Percentiles rank a stretch among this genome's conserved stretches.
phyloP scores from a whole-genome alignment of 1,139 yeast species.

The Pichia sp. region DNA sequence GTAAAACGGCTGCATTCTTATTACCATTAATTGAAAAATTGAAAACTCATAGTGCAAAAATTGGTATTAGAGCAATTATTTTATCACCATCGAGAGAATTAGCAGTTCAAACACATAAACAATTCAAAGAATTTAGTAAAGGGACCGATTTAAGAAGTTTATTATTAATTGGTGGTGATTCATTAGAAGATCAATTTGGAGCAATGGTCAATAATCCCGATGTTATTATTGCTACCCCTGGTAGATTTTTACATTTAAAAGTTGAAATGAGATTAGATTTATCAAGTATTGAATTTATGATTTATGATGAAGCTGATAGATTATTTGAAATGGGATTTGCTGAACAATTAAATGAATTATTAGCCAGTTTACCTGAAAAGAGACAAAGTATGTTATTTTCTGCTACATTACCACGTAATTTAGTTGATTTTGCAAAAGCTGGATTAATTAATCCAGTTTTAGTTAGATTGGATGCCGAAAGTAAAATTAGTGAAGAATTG shows the following conservation, averaged over 20 bases:
- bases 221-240: conserved; percentile 94
- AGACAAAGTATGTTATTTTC: conserved; percentile 89
- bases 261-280: conserved; percentile 91
- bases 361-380: conserved; percentile 72
- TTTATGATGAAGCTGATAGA: conserved; percentile 97
- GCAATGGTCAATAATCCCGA: conserved; percentile 94
- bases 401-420: conserved; percentile 87
- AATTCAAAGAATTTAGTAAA: conserved; percentile 77
- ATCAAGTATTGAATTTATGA: conserved; percentile 78
- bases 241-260: conserved; percentile 90
- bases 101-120: conserved; percentile 87
- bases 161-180: conserved; percentile 92
- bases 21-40: conserved; percentile 84
- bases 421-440: conserved; percentile 96
- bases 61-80: conserved; percentile 84
- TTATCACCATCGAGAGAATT: conserved; percentile 91
- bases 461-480: conserved; percentile 87
- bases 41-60: conserved; percentile 76
- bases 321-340: conserved; percentile 96
- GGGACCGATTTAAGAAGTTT: conserved; percentile 81
- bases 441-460: conserved; percentile 89
- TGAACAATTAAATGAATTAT: conserved; percentile 84
- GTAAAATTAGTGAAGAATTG: conserved; percentile 81
- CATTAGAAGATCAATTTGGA: conserved; percentile 90
- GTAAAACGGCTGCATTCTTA: conserved; percentile 98